Evolutionary conservation across 352 stramenopile species (phyloP).

Genomic region (Hyphochytrium catenoides): DNA sequence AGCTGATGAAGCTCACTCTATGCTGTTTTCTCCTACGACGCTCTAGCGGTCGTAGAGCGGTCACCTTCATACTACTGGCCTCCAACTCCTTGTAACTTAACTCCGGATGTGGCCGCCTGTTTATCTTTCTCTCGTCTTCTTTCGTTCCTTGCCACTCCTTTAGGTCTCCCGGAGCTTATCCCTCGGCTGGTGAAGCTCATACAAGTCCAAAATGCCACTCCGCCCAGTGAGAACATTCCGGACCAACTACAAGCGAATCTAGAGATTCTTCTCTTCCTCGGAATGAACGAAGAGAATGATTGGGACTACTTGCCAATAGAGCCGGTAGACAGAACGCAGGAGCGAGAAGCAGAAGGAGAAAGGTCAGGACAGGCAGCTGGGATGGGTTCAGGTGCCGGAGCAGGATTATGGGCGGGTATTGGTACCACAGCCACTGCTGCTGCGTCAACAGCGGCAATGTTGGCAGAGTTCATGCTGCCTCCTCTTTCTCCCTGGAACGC

Average conservation of each 20-base stretch:
- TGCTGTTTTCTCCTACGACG: no score
- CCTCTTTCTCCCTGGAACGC: neutral
- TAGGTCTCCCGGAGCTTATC: constrained; percentile 17
- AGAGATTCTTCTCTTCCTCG: constrained; percentile 19
- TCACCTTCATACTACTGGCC: no score
- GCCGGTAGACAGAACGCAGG: no score
- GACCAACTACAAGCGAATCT: constrained; percentile 18
- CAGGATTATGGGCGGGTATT: no score
- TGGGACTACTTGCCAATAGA: constrained; percentile 20
- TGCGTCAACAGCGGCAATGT: constrained; percentile 6
- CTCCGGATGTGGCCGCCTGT: no score
- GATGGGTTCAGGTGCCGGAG: no score
- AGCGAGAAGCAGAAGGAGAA: no score
- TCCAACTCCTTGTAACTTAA: no score
- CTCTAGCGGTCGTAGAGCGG: no score
- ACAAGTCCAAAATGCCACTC: constrained; percentile 21
- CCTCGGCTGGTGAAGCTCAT: constrained; percentile 15
- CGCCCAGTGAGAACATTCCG: constrained; percentile 17
- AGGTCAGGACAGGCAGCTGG: no score
- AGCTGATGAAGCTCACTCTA: no score
- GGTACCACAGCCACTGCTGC: constrained; percentile 11
- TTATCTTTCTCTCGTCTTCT: no score
- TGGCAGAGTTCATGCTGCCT: constrained; percentile 5
- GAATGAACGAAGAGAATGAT: constrained; percentile 13
- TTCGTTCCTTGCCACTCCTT: constrained; percentile 32